A percentile compares a stretch with the other conserved stretches of the same genome.
Conservation (phyloP, 2,329 filamentous ascomycete species). For the Claviceps digitariae region DNA sequence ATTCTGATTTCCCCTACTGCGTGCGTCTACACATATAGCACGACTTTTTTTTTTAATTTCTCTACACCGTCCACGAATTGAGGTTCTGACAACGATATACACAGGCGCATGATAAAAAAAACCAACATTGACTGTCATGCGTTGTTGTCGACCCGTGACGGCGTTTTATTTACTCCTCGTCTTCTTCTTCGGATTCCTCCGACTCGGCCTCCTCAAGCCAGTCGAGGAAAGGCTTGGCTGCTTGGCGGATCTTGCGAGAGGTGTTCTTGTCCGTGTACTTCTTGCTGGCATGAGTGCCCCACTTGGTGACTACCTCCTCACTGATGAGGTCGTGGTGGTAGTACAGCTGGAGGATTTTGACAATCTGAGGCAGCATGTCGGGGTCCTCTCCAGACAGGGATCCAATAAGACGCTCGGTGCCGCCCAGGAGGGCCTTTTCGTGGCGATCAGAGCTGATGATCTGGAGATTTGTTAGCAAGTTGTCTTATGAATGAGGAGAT, state of each 20-base stretch:
- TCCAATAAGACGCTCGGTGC: slow-evolving; percentile 82
- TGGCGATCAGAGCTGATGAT: slow-evolving; percentile 75
- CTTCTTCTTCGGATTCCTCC: slow-evolving; percentile 51
- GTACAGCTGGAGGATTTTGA: slow-evolving; percentile 76
- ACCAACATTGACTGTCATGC: neutral
- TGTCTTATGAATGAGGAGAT: neutral
- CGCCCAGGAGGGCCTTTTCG: slow-evolving; percentile 88
- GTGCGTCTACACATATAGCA: neutral
- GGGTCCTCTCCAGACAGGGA: slow-evolving; percentile 60
- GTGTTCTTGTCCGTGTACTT: slow-evolving; percentile 86
- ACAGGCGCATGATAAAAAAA: neutral
- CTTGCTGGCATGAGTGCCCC: slow-evolving; percentile 94
- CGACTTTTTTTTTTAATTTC: neutral
- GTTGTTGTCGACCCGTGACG: neutral
- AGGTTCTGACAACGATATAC: neutral
- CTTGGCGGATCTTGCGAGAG: slow-evolving; percentile 92
- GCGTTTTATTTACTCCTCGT: neutral
- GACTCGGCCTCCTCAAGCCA: slow-evolving; percentile 86
- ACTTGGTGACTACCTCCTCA: slow-evolving; percentile 79
- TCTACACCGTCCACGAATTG: neutral
- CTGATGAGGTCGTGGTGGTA: slow-evolving; percentile 82
- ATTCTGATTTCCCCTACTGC: too few relatives aligned
- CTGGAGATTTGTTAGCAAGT: slow-evolving; percentile 3
- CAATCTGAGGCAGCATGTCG: slow-evolving; percentile 60
- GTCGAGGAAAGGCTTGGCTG: slow-evolving; percentile 82